Evolutionary conservation across 1,139 yeast genomes (phyloP).

Genomic region (Suhomyces yuchorum): DNA sequence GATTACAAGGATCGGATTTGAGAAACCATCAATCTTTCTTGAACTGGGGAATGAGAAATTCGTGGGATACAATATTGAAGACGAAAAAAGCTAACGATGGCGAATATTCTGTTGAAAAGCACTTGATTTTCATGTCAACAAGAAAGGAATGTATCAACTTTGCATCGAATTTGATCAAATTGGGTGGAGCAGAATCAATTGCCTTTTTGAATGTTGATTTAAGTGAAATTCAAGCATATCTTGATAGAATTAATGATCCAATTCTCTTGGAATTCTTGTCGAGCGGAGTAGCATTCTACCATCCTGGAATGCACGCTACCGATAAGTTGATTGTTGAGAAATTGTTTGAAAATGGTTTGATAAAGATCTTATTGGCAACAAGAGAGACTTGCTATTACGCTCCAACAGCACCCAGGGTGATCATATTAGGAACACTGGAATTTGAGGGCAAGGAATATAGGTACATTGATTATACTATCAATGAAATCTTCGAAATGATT

Average conservation of each 20-base stretch:
- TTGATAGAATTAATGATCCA: conserved; percentile 50
- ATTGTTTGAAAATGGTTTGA: conserved; percentile 49
- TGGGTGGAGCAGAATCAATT: conserved; percentile 34
- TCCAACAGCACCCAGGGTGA: conserved; percentile 57
- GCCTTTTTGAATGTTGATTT: conserved; percentile 26
- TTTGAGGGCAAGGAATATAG: conserved; percentile 77
- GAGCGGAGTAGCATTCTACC: conserved; percentile 70
- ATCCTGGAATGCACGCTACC: conserved; percentile 56
- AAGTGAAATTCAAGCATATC: conserved; percentile 44
- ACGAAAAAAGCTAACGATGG: background rate
- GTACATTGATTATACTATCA: conserved; percentile 66
- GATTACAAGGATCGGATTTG: conserved; percentile 39
- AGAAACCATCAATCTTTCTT: conserved; percentile 33
- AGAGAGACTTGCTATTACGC: conserved; percentile 54
- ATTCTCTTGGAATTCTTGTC: conserved; percentile 45
- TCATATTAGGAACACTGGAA: conserved; percentile 70
- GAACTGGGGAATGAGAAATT: conserved; percentile 48
- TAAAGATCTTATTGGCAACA: conserved; percentile 60
- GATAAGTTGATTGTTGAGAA: conserved; percentile 60
- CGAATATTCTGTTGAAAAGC: conserved; percentile 15
- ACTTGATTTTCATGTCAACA: conserved; percentile 59
- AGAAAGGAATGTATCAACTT: conserved; percentile 58
- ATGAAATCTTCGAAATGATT: conserved; percentile 70
- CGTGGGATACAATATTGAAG: conserved; percentile 2
- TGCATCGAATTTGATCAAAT: conserved; percentile 45